Evolutionary conservation across 441 rosid species (phyloP), one percentile per base, ranked within the genome.

Genomic region (Flueggea neowawraea): DNA sequence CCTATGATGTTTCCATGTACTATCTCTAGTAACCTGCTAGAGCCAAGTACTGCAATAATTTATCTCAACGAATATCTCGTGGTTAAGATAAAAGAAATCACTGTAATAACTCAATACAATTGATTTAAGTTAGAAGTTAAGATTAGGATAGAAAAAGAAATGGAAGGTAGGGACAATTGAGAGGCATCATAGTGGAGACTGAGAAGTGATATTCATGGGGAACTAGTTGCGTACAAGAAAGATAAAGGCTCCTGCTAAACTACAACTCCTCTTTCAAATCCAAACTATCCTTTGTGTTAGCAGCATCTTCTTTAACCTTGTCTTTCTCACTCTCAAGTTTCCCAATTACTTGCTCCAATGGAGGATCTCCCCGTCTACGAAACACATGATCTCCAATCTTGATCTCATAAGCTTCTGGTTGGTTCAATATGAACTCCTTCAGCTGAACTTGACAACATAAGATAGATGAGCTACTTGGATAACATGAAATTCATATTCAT

Each of bases 321-420:
- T 64, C 73, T 49, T 75, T 63, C 47, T 80, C 64, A 6, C 68
- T 69, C 54, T 36, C 66, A 44, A 80, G 85, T 67, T 68, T 75
- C 65, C 77, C 80, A 6, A 82, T 5, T 2, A 89, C 83, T 65
- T 75, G 70, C 16, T 89, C 97, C n/a, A 86, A 63, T 0, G 96
- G 89, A 64, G 90, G 96, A 75, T 90, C 96, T 56, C 95, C 99
- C 0, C 87, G 79, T 74, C 94, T 78, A 39, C 96, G 76, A 55
- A 77, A 94, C 57, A 67, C 73, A 66, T 79, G 83, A 58, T 91
- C 94, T 47, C 90, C 96, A 3, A 89, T 80, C 86, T 89, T 91
- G 51, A 91, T 68, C 79, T 94, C 97, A 57, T 91, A 86, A 32
- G 94, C 94, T 31, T 94, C 97, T n/a, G 72, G 80, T 54, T 91